Conservation (phyloP, 1,284 basidiomycete species). For the Cryptococcus sp. region DNA sequence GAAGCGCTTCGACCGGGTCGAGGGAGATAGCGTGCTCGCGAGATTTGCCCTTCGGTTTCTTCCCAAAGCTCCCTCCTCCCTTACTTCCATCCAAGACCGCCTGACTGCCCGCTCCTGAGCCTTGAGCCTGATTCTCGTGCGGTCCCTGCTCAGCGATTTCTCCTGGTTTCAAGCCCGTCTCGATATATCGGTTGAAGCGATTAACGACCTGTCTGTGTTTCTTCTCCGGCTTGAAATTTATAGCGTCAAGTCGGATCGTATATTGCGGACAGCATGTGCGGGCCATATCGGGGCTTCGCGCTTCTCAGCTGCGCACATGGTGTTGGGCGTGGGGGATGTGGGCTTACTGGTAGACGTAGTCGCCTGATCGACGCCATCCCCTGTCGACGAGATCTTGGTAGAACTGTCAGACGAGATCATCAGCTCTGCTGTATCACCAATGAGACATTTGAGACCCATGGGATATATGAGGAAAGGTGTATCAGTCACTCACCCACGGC, state of each 20-base stretch:
- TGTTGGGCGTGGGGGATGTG: not conserved
- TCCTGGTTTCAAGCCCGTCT: conserved; percentile 22
- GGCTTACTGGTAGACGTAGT: conserved; percentile 60
- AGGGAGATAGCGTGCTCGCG: conserved; percentile 32
- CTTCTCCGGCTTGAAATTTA: conserved; percentile 70
- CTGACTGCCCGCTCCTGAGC: conserved; percentile 2
- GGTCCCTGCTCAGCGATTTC: conserved; percentile 6
- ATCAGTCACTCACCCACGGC: not conserved
- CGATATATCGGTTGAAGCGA: conserved; percentile 68
- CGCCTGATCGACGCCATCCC: conserved; percentile 86
- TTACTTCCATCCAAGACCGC: conserved; percentile 10
- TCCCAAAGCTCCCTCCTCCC: conserved; percentile 14
- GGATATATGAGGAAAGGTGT: not conserved
- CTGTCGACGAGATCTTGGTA: conserved; percentile 70
- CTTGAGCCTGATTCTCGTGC: conserved; percentile 4
- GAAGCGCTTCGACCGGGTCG: conserved; percentile 33
- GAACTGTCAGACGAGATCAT: conserved; percentile 28
- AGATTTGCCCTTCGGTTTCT: conserved; percentile 33
- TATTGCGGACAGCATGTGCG: conserved; percentile 89
- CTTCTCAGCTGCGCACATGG: not conserved
- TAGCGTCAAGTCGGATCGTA: conserved; percentile 81
- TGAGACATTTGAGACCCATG: not conserved
- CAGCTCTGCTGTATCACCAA: not conserved
- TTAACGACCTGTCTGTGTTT: conserved; percentile 71
- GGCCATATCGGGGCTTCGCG: conserved; percentile 77